Evolutionary conservation across 148 eudicot genomes (phyloP).

Genomic region (Vaccinium vitisidaea): DNA sequence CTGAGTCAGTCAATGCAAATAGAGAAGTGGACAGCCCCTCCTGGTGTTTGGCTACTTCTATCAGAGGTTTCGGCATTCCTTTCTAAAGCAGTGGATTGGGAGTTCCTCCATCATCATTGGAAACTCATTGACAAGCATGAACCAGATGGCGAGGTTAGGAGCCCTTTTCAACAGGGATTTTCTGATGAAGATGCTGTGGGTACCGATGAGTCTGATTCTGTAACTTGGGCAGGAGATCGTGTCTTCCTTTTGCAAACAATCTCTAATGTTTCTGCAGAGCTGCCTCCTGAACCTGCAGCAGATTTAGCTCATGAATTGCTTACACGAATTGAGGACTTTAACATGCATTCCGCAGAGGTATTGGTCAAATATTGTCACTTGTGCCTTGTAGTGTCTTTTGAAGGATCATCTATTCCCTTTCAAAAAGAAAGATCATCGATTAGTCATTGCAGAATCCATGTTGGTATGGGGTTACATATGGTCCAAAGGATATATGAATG

Average conservation of each 20-base stretch:
- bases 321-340: constrained; percentile 72
- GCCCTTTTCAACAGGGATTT: constrained; percentile 28
- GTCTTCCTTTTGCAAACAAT: constrained; percentile 86
- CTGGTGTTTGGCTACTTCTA: constrained; percentile 91
- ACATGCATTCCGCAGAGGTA: constrained; percentile 96
- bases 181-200: constrained; percentile 34
- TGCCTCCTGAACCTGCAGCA: constrained; percentile 95
- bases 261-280: constrained; percentile 77
- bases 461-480: not conserved
- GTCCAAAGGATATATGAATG: not conserved
- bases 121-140: constrained; percentile 72
- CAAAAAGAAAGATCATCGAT: not conserved
- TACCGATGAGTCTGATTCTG: constrained; percentile 44
- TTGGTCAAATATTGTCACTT: not conserved
- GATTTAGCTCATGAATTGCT: constrained; percentile 86
- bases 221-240: constrained; percentile 85
- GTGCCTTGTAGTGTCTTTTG: not conserved
- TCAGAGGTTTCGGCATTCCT: constrained; percentile 79
- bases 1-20: constrained; percentile 61
- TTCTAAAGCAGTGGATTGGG: constrained; percentile 79
- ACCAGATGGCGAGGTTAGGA: constrained; percentile 27
- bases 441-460: not conserved
- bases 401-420: not conserved
- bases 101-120: constrained; percentile 94
- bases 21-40: constrained; percentile 96